Base-by-base conservation (phyloP, 441 rosid genomes). In the Euphorbia celastroides region DNA sequence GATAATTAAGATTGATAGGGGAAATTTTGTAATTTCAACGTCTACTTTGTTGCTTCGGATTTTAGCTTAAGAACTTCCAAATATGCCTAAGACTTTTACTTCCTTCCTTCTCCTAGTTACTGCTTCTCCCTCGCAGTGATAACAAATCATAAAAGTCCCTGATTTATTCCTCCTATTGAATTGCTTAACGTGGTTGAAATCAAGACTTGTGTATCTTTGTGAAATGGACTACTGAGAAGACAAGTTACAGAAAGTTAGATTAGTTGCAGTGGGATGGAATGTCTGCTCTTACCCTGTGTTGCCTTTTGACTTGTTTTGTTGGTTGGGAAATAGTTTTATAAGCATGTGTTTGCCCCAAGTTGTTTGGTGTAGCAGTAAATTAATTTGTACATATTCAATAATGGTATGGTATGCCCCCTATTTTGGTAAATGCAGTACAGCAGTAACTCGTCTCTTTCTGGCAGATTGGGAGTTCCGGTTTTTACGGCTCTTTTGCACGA, bases 381-480 rank as follows among this genome's bases (percentile, higher is more conserved):
- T n/a, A n/a, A n/a, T 25, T 31, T 30, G 60, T 28, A 22, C 57
- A n/a, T n/a, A n/a, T 20, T 65, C 12, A 41, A 31, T 17, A 30
- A 22, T 6, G 48, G 5, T 20, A 17, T n/a, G n/a, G n/a, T n/a
- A n/a, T n/a, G 22, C 48, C 48, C 48, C 48, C 11, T 38, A 28
- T 1, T 9, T 52, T 3, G 2, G 8, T 50, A 19, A n/a, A n/a
- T 19, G 22, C 25, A 4, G 8, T 7, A 52, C 20, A 16, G 8
- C 55, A 20, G 20, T 20, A 1, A 26, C 57, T 22, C 27, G 26
- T 56, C 63, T 69, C 34, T 56, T 60, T 64, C 19, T 16, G 59
- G 77, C 82, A 75, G 81, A 64, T 52, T 52, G 59, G 74, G 67
- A 64, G 28, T 19, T 58, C 0, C 25, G 25, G 23, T 27, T 38